Percentiles rank a stretch among this genome's conserved stretches.
phyloP scores from a whole-genome alignment of 768 basidiomycete genomes.

The Lentinula sp. region DNA sequence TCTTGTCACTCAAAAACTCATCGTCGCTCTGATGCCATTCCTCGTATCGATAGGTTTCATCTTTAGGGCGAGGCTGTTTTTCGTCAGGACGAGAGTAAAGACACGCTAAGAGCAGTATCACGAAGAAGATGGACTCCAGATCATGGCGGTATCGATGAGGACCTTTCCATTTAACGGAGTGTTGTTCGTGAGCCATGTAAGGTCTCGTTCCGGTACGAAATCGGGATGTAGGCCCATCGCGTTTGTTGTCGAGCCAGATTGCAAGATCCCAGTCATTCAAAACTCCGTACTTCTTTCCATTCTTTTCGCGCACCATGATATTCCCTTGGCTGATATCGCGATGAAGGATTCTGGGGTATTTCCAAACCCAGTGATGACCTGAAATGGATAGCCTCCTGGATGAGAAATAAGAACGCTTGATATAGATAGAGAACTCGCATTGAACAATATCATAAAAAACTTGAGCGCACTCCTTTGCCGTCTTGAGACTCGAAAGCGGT shows the following conservation, averaged over 20 bases:
- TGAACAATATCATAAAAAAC: background rate
- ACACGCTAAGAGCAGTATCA: background rate
- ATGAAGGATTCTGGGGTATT: background rate
- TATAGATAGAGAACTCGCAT: background rate
- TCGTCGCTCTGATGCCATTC: background rate
- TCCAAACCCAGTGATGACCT: background rate
- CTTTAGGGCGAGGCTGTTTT: background rate
- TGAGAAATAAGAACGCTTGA: background rate
- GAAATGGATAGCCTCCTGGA: background rate
- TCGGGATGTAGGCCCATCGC: background rate
- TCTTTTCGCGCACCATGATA: background rate
- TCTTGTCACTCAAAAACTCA: background rate
- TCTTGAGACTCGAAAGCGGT: background rate
- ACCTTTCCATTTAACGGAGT: background rate
- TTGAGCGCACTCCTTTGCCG: background rate
- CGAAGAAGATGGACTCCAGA: background rate
- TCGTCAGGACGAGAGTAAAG: background rate
- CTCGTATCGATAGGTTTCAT: background rate
- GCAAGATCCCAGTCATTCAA: conserved; percentile 3
- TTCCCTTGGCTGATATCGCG: conserved; percentile 2
- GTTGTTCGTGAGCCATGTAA: background rate
- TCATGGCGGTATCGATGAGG: background rate
- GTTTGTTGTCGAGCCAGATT: no score
- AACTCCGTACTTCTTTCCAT: background rate
- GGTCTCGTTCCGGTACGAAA: background rate